phyloP scores from a whole-genome alignment of 2,329 filamentous ascomycete genomes.

The Colletotrichum australisinense region DNA sequence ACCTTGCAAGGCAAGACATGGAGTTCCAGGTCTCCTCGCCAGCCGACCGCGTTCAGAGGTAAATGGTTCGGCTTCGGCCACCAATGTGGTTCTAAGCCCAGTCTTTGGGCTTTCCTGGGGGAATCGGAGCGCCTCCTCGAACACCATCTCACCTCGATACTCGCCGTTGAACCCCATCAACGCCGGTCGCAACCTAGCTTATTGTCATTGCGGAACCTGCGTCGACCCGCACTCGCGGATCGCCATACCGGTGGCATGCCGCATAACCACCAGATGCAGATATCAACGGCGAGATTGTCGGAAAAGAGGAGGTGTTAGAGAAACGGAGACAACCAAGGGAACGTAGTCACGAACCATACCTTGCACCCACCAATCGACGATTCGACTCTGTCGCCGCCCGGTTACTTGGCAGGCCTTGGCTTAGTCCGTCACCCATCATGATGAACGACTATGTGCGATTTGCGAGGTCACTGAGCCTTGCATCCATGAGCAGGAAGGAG shows the following conservation, averaged over 20 bases:
- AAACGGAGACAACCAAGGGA: slow-evolving; percentile 11
- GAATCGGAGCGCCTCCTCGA: slow-evolving; percentile 13
- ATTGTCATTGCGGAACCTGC: slow-evolving; percentile 15
- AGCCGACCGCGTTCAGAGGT: slow-evolving; percentile 5
- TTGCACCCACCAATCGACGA: neutral
- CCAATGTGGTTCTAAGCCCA: slow-evolving; percentile 9
- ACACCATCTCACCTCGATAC: slow-evolving; percentile 1
- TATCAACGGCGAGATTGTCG: slow-evolving; percentile 6
- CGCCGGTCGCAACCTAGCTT: neutral
- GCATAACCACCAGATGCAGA: slow-evolving; percentile 17
- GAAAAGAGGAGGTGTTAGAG: neutral
- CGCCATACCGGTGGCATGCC: neutral
- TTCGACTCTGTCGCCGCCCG: neutral
- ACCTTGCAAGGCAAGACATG: neutral
- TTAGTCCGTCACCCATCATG: neutral
- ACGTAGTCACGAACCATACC: slow-evolving; percentile 8
- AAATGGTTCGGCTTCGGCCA: neutral
- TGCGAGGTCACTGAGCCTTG: neutral
- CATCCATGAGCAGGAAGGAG: neutral
- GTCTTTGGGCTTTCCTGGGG: neutral
- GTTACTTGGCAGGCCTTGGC: slow-evolving; percentile 20
- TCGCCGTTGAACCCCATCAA: neutral
- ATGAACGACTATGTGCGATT: slow-evolving; percentile 1
- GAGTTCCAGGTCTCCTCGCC: slow-evolving; percentile 9
- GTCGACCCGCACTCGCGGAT: slow-evolving; percentile 32